Evolutionary conservation across 2,329 filamentous ascomycete genomes (phyloP), one percentile per base, ranked within the genome.

Genomic region (Aspergillus alliaceus): DNA sequence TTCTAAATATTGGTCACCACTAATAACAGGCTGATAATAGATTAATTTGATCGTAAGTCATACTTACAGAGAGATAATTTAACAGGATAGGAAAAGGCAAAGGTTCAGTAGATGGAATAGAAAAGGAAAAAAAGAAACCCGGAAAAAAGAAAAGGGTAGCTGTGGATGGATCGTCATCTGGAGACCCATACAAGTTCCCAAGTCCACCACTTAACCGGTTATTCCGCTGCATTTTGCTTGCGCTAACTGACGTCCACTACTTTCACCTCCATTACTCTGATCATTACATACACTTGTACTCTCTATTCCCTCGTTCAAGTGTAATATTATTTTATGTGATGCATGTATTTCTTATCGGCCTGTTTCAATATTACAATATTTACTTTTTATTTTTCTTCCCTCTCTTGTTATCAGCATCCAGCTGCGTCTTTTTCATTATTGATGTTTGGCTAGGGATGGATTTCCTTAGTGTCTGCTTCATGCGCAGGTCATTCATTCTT

Each of bases 151-250:
- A 42, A n/a, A n/a, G n/a, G n/a, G 15, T 27, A 22, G 24, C 15
- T 42, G 15, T 32, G 44, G 20, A 44, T 42, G 35, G 50, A 52
- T 52, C 50, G 37, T 44, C 50, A 42, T 44, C 20, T 34, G 12
- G 25, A 25, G 44, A 47, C 31, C 46, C 29, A 53, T 53, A 44
- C 31, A 32, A 35, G 42, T 46, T 39, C 32, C n/a, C n/a, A 40
- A 34, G 35, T 40, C 42, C 11, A 40, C 34, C 35, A 42, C 25
- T 44, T 29, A 57, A 57, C 55, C 55, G 55, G 51, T 53, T 50
- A 29, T 51, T 55, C 56, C 56, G 52, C 56, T 58, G 56, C 56
- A 58, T 40, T 40, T 58, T 40, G n/a, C n/a, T 47, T 51, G 25
- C 49, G 27, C 44, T 47, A 47, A 47, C 44, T 47, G 44, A 47